phyloP scores from a whole-genome alignment of 768 basidiomycete genomes.

The Coprinopsis sp. region DNA sequence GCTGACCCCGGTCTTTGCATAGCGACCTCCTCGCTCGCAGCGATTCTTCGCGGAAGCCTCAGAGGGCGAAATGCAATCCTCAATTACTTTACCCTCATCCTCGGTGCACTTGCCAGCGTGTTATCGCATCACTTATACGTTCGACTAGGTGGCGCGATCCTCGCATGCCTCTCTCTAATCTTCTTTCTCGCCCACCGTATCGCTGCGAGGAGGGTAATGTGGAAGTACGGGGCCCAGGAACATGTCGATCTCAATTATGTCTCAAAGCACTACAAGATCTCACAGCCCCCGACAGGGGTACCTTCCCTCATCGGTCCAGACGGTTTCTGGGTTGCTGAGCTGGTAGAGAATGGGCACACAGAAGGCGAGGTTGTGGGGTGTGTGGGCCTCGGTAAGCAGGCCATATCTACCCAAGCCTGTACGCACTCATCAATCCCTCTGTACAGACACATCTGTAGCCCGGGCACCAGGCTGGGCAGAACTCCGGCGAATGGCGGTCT shows the following conservation, averaged over 20 bases:
- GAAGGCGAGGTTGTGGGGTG: slow-evolving; percentile 1
- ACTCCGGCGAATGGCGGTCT: slow-evolving; percentile 19
- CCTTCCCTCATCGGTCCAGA: neutral
- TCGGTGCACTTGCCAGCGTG: too few species aligned
- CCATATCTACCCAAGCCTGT: too few species aligned
- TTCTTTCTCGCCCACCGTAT: neutral
- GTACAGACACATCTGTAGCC: too few species aligned
- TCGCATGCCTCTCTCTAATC: neutral
- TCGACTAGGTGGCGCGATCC: neutral
- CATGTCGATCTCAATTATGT: neutral
- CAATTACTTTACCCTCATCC: too few species aligned
- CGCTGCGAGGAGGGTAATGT: neutral
- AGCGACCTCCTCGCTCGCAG: too few species aligned
- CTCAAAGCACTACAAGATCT: neutral
- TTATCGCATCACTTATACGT: too few species aligned
- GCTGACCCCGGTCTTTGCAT: too few species aligned
- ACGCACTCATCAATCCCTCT: too few species aligned
- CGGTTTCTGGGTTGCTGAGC: slow-evolving; percentile 2
- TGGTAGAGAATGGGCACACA: neutral
- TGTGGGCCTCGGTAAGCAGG: slow-evolving; percentile 1
- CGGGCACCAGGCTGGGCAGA: slow-evolving; percentile 5
- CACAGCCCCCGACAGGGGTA: neutral
- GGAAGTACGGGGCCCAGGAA: neutral
- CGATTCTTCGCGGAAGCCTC: too few species aligned
- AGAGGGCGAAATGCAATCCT: too few species aligned